phyloP scores from a whole-genome alignment of 768 basidiomycete genomes.

The Crucibulum laeve region DNA sequence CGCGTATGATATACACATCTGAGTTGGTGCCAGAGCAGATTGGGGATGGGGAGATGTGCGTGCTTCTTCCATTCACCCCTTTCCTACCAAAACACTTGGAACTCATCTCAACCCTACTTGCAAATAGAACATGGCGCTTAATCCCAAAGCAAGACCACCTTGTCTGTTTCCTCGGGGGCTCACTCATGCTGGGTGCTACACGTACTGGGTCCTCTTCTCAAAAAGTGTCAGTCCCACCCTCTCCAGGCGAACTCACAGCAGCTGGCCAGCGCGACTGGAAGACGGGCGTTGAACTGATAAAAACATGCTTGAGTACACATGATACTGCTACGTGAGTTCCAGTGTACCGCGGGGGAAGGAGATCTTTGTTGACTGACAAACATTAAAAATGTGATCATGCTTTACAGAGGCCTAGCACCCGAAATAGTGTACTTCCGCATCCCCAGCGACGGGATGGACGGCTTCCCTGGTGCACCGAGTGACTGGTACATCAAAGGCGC shows the following conservation, averaged over 20 bases:
- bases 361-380: conserved; percentile 1
- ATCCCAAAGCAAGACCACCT: conserved; percentile 93
- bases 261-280: conserved; percentile 75
- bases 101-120: neutral
- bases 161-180: conserved; percentile 92
- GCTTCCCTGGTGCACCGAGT: conserved; percentile 33
- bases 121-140: conserved; percentile 74
- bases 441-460: conserved; percentile 48
- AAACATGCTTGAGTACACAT: conserved; percentile 86
- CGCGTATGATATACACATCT: conserved; percentile 70
- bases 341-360: neutral
- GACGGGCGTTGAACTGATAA: conserved; percentile 74
- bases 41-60: conserved; percentile 33
- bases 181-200: conserved; percentile 86
- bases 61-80: neutral
- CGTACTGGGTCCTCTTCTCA: conserved; percentile 49
- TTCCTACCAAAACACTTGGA: neutral
- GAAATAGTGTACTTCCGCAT: conserved; percentile 88
- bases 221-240: conserved; percentile 66
- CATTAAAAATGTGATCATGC: too few relatives aligned
- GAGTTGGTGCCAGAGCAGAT: conserved; percentile 67
- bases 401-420: conserved; percentile 71
- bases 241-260: conserved; percentile 53
- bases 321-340: conserved; percentile 72
- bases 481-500: conserved; percentile 96